These are phyloP conservation scores for Acacia concinna DNA, from an alignment of 331 rosid genomes.

Conservation along the genomic window DNA sequence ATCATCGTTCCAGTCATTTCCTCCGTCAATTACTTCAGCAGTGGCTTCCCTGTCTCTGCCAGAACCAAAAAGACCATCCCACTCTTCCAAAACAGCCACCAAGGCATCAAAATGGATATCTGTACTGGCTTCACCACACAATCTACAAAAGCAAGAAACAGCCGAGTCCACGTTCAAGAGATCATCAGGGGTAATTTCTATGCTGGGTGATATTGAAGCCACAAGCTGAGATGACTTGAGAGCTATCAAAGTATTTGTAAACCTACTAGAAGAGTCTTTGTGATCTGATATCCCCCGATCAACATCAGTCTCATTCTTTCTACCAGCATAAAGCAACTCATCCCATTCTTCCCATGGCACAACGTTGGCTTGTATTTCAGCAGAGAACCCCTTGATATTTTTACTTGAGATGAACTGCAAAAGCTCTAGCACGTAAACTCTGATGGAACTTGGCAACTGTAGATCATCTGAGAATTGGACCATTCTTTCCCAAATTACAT, in stretches of 20 bases:
- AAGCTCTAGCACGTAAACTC: constrained; percentile 86
- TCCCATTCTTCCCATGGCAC: constrained; percentile 96
- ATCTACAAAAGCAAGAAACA: constrained; percentile 76
- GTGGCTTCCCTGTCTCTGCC: constrained; percentile 48
- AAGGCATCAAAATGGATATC: constrained; percentile 64
- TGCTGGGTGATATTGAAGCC: constrained; percentile 64
- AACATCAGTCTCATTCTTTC: constrained; percentile 48
- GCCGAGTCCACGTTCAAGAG: constrained; percentile 62
- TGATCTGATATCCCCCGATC: constrained; percentile 51
- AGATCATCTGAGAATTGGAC: constrained; percentile 83
- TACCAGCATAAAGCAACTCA: constrained; percentile 49
- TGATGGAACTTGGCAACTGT: constrained; percentile 75
- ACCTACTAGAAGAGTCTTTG: constrained; percentile 69
- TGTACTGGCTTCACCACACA: constrained; percentile 60
- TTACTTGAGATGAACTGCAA: constrained; percentile 86
- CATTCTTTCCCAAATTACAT: constrained; percentile 79
- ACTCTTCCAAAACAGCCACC: constrained; percentile 75
- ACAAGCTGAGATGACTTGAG: constrained; percentile 87
- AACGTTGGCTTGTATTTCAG: constrained; percentile 62
- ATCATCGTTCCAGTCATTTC: constrained; percentile 78
- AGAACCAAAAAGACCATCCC: constrained; percentile 77
- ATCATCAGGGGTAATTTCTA: constrained; percentile 76
- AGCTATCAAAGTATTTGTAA: constrained; percentile 89
- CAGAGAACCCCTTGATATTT: constrained; percentile 71
- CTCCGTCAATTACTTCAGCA: constrained; percentile 55